A percentile compares a stretch with the other conserved stretches of the same genome.
phyloP scores from a whole-genome alignment of 176 grass and related monocot species.

The Phyllostachys edulis region DNA sequence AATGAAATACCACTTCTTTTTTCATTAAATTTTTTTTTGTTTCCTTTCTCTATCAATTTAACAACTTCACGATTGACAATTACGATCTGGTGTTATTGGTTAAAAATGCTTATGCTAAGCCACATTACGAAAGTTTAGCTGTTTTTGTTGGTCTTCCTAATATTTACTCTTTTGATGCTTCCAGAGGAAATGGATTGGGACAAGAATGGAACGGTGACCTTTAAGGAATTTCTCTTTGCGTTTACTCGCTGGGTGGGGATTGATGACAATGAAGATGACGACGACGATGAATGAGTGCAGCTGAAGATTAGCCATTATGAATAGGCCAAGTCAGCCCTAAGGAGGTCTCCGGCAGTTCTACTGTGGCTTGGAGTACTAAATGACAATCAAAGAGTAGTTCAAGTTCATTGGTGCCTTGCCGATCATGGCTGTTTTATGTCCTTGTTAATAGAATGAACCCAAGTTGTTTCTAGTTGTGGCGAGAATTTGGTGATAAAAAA shows the following conservation, averaged over 20 bases:
- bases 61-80: neutral
- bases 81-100: neutral
- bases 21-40: neutral
- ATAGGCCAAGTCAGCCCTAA: conserved; percentile 8
- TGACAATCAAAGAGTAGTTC: conserved; percentile 18
- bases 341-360: conserved; percentile 8
- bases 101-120: neutral
- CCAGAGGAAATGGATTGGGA: conserved; percentile 99
- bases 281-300: conserved; percentile 19
- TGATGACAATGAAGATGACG: conserved; percentile 72
- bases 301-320: conserved; percentile 18
- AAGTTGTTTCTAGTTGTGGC: conserved; percentile 21
- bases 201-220: conserved; percentile 93
- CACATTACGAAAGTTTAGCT: neutral
- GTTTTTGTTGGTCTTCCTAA: conserved; percentile 1
- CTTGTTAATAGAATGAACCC: conserved; percentile 32
- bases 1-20: neutral
- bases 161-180: conserved; percentile 13
- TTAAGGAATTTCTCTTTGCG: conserved; percentile 97
- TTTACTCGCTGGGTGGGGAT: conserved; percentile 96
- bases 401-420: conserved; percentile 13
- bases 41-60: neutral
- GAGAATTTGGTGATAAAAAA: conserved; percentile 33
- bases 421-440: conserved; percentile 23
- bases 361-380: neutral